These are phyloP conservation scores for Hemileccinum rubropunctum DNA, from an alignment of 768 basidiomycete species.

Conservation along the genomic window DNA sequence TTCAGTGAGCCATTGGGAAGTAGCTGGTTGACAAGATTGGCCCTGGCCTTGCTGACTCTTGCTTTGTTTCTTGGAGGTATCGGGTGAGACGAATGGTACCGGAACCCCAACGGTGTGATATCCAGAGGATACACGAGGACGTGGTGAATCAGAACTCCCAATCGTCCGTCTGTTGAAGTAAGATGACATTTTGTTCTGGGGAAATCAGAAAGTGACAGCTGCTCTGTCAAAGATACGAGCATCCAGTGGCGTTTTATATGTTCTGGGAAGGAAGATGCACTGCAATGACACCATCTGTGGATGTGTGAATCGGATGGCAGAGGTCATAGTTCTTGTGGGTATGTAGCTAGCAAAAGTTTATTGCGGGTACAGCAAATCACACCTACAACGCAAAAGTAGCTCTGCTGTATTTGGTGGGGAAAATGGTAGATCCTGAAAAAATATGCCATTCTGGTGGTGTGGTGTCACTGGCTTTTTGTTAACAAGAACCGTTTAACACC, in stretches of 20 bases:
- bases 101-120: background rate
- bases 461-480: background rate
- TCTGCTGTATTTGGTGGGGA: background rate
- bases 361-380: background rate
- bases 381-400: background rate
- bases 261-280: background rate
- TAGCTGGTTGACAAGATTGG: background rate
- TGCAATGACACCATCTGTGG: background rate
- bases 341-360: background rate
- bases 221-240: background rate
- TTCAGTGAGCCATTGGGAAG: background rate
- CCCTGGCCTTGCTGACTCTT: background rate
- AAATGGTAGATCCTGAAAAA: background rate
- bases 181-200: slow-evolving; percentile 4
- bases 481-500: no score
- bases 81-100: background rate
- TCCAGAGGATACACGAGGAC: background rate
- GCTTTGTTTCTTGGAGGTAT: background rate
- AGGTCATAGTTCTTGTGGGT: background rate
- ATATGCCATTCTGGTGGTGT: background rate
- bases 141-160: background rate
- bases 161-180: slow-evolving; percentile 5
- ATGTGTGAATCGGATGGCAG: background rate
- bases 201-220: background rate
- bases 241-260: background rate